phyloP scores from a whole-genome alignment of 768 basidiomycete genomes.

The Amyloporia xantha region DNA sequence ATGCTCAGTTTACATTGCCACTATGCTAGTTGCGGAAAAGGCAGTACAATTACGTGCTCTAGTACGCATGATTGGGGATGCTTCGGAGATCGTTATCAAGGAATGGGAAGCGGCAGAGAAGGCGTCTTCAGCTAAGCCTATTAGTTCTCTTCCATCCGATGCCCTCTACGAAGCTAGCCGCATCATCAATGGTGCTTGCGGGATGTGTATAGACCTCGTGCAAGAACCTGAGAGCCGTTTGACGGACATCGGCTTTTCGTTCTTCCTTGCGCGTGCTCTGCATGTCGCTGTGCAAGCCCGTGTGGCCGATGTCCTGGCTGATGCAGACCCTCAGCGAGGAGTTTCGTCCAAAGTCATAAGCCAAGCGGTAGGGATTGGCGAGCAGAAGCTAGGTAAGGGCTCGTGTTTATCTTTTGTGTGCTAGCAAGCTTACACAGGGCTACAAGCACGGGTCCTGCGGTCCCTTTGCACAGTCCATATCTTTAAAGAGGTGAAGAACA shows the following conservation, averaged over 20 bases:
- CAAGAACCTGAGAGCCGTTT: conserved; percentile 6
- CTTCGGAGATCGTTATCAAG: conserved; percentile 7
- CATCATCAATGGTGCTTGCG: conserved; percentile 4
- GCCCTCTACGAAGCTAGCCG: conserved; percentile 4
- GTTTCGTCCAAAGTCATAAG: background rate
- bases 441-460: conserved; percentile 4
- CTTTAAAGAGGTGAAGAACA: conserved; percentile 1
- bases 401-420: background rate
- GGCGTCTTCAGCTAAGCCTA: background rate
- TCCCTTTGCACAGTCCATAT: background rate
- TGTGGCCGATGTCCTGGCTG: conserved; percentile 5
- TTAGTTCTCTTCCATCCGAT: background rate
- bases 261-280: conserved; percentile 3
- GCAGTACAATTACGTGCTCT: background rate
- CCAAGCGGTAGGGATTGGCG: background rate
- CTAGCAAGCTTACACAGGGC: background rate
- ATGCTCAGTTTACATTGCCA: too few relatives aligned
- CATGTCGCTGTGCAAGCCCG: conserved; percentile 3
- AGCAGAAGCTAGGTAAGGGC: conserved; percentile 2
- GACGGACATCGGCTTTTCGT: background rate
- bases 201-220: conserved; percentile 6
- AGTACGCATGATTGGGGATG: conserved; percentile 2
- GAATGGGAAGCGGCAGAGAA: conserved; percentile 5
- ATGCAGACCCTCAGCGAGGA: background rate
- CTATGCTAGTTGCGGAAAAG: conserved; percentile 1